Evolutionary conservation across 2,329 filamentous ascomycete genomes (phyloP), one percentile per base, ranked within the genome.

Genomic region (Cercospora zeina): DNA sequence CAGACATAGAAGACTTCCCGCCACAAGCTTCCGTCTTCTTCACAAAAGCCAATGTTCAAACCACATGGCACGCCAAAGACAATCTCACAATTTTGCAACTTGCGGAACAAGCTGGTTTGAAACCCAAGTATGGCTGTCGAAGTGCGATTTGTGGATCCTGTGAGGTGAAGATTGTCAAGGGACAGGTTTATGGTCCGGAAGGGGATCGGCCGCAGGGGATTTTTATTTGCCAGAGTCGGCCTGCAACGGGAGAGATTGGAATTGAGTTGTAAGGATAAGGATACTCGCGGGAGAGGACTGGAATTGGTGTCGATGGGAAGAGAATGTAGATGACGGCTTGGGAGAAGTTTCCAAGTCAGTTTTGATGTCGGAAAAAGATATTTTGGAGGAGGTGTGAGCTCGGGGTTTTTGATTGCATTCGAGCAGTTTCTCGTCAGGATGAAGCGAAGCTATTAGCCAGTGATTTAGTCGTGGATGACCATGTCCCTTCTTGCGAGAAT

Each of bases 171-270:
- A 65, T 69, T 19, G 47, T 61, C 16, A 70, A 68, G 50, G 68
- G 65, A 9, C 68, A 69, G 54, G 68, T 68, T 13, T 67, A 70
- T 58, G 67, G 67, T 3, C 62, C 65, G 10, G 67, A 68, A 21
- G 67, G 68, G 0, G 65, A 68, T 51, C 39, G 54, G 13, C 65
- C 65, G 36, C 63, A 68, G 58, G 63, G 65, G 2, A 69, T 70
- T 14, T 67, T 69, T 14, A 70, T 70, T 13, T 70, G 68, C 59
- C 67, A 68, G 54, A 66, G 63, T 54, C 61, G 63, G 42, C 68
- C 68, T n/a, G 68, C 68, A 14, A 69, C 63, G 31, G 57, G 39
- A 45, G 66, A 69, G 47, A 64, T 70, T 42, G 67, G 69, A 64
- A 66, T 69, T 57, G 67, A 70, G 21, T 54, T 70, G 4, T 70